These are phyloP conservation scores for Favolaschia claudopus DNA, from an alignment of 768 basidiomycete species.

Conservation along the genomic window DNA sequence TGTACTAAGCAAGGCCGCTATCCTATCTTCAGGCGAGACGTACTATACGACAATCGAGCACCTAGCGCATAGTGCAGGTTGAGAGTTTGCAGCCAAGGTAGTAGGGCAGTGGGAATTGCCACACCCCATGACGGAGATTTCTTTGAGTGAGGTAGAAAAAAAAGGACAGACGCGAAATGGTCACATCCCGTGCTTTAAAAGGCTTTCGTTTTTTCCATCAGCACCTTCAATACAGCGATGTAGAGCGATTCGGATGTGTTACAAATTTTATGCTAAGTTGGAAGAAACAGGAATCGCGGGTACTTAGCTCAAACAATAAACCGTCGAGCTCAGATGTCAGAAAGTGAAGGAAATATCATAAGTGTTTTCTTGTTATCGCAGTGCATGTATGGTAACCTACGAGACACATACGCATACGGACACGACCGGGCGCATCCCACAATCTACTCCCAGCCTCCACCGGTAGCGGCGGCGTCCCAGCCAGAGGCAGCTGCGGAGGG, in stretches of 20 bases:
- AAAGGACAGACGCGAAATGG: not conserved
- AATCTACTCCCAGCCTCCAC: constrained; percentile 46
- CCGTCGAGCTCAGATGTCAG: no score
- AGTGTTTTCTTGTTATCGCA: constrained; percentile 15
- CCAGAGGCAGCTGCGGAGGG: constrained; percentile 57
- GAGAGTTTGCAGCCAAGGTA: not conserved
- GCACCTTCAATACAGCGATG: no score
- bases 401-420: not conserved
- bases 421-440: not conserved
- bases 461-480: constrained; percentile 49
- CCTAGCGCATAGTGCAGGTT: not conserved
- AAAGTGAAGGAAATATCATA: no score
- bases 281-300: no score
- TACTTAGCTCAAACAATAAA: no score
- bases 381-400: constrained; percentile 1
- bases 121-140: not conserved
- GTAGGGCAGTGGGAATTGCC: not conserved
- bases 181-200: not conserved
- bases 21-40: no score
- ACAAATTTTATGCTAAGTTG: no score
- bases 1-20: not conserved
- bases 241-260: no score
- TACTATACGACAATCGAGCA: not conserved
- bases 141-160: not conserved
- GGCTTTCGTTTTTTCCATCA: no score